A percentile compares a stretch with the other conserved stretches of the same genome.
Evolutionary conservation across 306 rosid genomes (phyloP).

Genomic region (Sicyos baderoa): DNA sequence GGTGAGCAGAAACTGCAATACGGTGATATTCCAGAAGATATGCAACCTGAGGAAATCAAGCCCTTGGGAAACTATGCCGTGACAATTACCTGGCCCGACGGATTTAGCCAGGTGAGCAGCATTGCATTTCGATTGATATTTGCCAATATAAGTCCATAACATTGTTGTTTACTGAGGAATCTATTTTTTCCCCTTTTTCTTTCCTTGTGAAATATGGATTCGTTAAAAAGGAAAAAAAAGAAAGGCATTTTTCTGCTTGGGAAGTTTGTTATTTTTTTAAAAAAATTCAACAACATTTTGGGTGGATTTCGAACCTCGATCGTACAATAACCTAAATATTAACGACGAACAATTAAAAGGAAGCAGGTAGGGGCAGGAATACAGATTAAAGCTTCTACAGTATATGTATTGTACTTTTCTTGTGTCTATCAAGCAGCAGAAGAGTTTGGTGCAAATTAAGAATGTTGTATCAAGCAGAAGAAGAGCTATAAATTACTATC

Average conservation of each 20-base stretch:
- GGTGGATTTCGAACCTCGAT: no score
- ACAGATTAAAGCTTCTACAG: neutral
- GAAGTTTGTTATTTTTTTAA: neutral
- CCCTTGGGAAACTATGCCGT: constrained; percentile 96
- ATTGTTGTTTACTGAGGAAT: neutral
- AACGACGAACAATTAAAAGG: neutral
- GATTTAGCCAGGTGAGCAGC: constrained; percentile 77
- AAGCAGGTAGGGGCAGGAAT: neutral
- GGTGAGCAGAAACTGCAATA: constrained; percentile 89
- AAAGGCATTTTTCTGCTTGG: neutral
- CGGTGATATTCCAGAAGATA: constrained; percentile 69
- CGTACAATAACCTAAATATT: no score
- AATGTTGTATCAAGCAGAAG: no score
- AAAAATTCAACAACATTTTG: no score
- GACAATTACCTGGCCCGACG: constrained; percentile 88
- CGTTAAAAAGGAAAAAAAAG: neutral
- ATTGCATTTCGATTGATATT: neutral
- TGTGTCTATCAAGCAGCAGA: neutral
- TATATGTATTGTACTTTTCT: constrained; percentile 7
- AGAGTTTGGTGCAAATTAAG: neutral
- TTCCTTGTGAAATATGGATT: neutral
- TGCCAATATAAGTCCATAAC: neutral
- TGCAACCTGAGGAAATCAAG: constrained; percentile 85
- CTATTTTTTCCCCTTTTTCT: neutral
- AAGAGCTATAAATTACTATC: no score